Evolutionary conservation across 495 filamentous ascomycete genomes (phyloP).

Genomic region (Trichoderma gamsii): DNA sequence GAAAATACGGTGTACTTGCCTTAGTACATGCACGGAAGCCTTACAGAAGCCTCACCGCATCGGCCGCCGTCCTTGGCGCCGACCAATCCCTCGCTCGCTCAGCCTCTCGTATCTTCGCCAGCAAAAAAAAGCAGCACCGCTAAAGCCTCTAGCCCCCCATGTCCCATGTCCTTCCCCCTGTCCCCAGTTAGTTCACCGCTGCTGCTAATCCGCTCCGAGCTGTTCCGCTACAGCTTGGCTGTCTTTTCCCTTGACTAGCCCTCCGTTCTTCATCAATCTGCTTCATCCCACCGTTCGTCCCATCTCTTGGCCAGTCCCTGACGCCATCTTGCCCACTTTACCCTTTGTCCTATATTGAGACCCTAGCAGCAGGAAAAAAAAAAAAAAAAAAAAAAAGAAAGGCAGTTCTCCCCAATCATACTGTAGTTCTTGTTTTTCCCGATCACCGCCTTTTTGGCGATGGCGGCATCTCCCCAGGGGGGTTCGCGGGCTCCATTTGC

Average conservation of each 20-base stretch:
- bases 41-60: constrained; percentile 9
- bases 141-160: no score
- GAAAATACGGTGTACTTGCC: constrained; percentile 6
- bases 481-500: background rate
- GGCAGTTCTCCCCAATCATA: background rate
- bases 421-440: no score
- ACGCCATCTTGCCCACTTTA: constrained; percentile 1
- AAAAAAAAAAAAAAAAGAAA: background rate
- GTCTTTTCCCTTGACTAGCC: background rate
- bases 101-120: background rate
- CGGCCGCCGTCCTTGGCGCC: background rate
- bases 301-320: background rate
- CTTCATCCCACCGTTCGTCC: background rate
- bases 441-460: background rate
- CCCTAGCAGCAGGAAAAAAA: background rate
- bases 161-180: no score
- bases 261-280: background rate
- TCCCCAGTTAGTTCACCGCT: no score
- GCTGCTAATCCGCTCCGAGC: no score
- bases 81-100: background rate
- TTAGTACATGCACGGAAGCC: constrained; percentile 1
- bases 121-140: no score
- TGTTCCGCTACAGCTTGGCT: background rate
- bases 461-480: background rate
- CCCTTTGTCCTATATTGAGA: background rate